Evolutionary conservation across 2,329 filamentous ascomycete genomes (phyloP).

Genomic region (Colletotrichum godetiae): DNA sequence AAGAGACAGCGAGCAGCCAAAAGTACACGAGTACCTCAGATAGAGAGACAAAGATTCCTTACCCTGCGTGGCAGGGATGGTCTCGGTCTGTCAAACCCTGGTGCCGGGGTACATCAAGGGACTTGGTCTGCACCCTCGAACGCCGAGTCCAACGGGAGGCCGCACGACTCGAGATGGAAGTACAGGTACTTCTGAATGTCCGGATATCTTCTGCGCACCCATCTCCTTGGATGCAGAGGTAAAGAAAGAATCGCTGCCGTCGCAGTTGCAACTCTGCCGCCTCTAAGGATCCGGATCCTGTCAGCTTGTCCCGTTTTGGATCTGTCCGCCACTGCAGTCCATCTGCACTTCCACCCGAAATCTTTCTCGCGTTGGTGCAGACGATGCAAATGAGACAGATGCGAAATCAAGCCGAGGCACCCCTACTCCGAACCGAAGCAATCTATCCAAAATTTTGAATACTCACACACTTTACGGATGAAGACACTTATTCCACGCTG

Average conservation of each 20-base stretch:
- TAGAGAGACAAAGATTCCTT: background rate
- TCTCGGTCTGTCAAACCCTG: background rate
- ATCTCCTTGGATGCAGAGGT: background rate
- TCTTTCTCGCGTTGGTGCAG: constrained; percentile 11
- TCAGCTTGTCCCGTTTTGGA: constrained; percentile 26
- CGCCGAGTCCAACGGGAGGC: background rate
- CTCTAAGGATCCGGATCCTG: constrained; percentile 28
- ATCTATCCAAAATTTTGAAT: background rate
- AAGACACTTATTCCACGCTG: background rate
- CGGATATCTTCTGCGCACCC: background rate
- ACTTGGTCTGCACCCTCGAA: background rate
- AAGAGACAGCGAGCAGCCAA: background rate
- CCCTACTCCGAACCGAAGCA: background rate
- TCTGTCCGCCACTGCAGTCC: background rate
- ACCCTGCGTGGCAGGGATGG: background rate
- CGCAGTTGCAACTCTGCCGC: constrained; percentile 27
- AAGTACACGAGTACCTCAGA: background rate
- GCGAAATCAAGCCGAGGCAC: constrained; percentile 1
- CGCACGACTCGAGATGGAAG: background rate
- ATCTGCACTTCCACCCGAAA: constrained; percentile 4
- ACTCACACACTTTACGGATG: background rate
- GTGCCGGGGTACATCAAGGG: background rate
- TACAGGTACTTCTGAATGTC: background rate
- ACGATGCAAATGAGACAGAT: background rate
- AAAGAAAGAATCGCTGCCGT: background rate